Conservation (phyloP, 2,329 filamentous ascomycete species). For the Akanthomyces muscarius region DNA sequence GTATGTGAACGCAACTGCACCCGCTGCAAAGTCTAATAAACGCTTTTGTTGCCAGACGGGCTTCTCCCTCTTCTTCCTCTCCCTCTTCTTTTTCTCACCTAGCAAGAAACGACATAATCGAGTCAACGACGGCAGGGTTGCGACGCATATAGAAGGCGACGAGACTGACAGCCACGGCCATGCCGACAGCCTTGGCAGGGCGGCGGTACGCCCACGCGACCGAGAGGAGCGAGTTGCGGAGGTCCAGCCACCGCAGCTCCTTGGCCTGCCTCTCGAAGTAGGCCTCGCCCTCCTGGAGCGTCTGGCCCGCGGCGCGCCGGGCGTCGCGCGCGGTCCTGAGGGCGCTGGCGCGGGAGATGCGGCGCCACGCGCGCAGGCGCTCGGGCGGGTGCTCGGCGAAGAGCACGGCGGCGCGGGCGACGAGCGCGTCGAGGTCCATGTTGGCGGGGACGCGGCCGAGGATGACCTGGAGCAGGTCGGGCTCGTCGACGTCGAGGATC, state of each 20-base stretch:
- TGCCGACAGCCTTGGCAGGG: constrained; percentile 56
- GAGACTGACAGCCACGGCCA: constrained; percentile 63
- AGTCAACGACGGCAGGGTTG: constrained; percentile 32
- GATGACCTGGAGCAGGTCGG: constrained; percentile 86
- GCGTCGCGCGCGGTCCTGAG: constrained; percentile 73
- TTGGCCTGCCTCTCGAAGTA: constrained; percentile 68
- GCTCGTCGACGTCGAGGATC: constrained; percentile 86
- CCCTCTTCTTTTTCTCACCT: constrained; percentile 6
- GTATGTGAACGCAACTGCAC: not conserved
- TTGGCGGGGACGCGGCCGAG: constrained; percentile 81
- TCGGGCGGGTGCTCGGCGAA: constrained; percentile 68
- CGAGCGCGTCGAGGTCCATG: constrained; percentile 74
- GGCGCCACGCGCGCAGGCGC: constrained; percentile 64
- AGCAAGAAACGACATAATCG: constrained; percentile 27
- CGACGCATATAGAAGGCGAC: constrained; percentile 65
- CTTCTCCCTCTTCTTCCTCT: not conserved
- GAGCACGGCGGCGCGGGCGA: constrained; percentile 61
- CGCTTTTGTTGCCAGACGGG: not conserved
- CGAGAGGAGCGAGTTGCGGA: constrained; percentile 27
- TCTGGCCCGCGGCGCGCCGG: constrained; percentile 48
- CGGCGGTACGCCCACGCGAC: constrained; percentile 61
- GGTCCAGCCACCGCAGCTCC: constrained; percentile 66
- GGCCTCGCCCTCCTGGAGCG: constrained; percentile 59
- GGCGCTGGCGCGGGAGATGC: constrained; percentile 71
- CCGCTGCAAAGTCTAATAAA: not conserved